Evolutionary conservation across 2,329 filamentous ascomycete species (phyloP), one percentile per base, ranked within the genome.

Genomic region (Fusarium devonianum): DNA sequence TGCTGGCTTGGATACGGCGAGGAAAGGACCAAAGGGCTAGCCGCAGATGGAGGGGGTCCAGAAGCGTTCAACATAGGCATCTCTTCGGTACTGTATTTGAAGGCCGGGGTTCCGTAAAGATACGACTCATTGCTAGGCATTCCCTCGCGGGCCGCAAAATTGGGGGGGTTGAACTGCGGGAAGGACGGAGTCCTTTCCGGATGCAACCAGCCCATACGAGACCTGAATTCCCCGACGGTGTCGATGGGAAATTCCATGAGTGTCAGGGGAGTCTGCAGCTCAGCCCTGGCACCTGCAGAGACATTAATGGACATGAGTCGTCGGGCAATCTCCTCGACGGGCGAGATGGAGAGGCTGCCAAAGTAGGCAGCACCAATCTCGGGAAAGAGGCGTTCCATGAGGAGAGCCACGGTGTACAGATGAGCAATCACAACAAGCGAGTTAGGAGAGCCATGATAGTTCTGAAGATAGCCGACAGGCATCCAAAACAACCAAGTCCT

Each of bases 401-500:
- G 84, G 51, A 97, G 79, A 4, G 91, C 92, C 13, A 92, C 85
- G 1, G 90, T 92, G 74, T 96, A 97, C 71, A 96, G 91, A 68
- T 97, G 90, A 9, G 92, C 89, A 44, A 97, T 86, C 55, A 95
- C 86, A 41, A 96, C 80, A 60, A 97, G 79, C 1, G 91, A 88
- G 51, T 84, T 89, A 17, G 89, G 82, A 59, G 93, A 91, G 25
- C 84, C 84, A 39, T 87, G 85, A 35, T 87, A 88, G 58, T 86
- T 85, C 68, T 93, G 88, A 18, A 97, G 80, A 63, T 92, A 88
- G 60, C 86, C 85, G 23, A 96, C 86, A 1, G 94, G 94, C 45
- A 96, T 84, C 92, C 93, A 97, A 74, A 97, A 96, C 12, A 97
- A 83, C 92, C 93, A 97, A 62, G 90, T 89, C 45, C 92, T 84